A percentile compares a stretch with the other conserved stretches of the same genome.
Conservation (phyloP, 2,329 filamentous ascomycete species). For the Aspergillaceae sp. region DNA sequence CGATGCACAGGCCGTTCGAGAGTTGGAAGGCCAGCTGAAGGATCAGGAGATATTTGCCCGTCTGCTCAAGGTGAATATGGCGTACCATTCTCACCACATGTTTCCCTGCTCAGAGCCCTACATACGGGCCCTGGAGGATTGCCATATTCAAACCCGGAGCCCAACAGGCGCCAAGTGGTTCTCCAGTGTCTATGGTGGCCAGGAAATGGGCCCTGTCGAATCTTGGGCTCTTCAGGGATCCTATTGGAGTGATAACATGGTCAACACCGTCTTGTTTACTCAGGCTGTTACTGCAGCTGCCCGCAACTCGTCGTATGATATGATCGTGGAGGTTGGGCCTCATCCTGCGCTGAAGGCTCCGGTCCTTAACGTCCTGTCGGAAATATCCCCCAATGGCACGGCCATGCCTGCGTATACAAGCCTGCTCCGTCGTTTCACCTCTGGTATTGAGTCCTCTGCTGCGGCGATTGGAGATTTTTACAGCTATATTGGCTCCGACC, state of each 20-base stretch:
- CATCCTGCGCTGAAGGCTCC: constrained; percentile 20
- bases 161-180: neutral
- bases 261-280: constrained; percentile 28
- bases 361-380: constrained; percentile 3
- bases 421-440: neutral
- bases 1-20: neutral
- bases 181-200: neutral
- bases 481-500: no score
- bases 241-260: constrained; percentile 35
- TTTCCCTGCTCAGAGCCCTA: neutral
- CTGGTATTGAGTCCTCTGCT: no score
- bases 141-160: neutral
- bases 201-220: neutral
- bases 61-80: neutral
- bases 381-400: constrained; percentile 1
- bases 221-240: neutral
- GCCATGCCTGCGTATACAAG: constrained; percentile 1
- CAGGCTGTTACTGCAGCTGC: constrained; percentile 8
- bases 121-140: neutral
- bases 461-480: no score
- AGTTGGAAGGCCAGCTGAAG: neutral
- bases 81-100: constrained; percentile 1
- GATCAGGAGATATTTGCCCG: neutral
- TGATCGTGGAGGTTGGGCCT: constrained; percentile 18
- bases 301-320: neutral